Percentiles rank a stretch among this genome's conserved stretches.
Evolutionary conservation across 108 stramenopile genomes (phyloP).

Genomic region (Discostella pseudostelligera): DNA sequence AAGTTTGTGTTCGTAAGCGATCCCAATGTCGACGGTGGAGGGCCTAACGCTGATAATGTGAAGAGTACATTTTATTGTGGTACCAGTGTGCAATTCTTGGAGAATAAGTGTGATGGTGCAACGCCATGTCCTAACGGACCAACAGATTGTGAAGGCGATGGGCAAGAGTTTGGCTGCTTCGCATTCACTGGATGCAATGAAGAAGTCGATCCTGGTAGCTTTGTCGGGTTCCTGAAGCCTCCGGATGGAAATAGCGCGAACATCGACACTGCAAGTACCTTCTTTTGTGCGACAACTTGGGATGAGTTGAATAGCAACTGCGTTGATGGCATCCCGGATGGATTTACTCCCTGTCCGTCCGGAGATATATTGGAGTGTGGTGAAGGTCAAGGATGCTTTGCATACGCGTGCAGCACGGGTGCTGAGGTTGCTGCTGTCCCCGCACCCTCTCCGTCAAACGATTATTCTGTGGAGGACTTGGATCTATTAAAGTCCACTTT

Average conservation of each 20-base stretch:
- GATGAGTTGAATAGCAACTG: constrained; percentile 37
- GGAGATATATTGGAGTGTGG: constrained; percentile 41
- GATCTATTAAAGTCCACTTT: constrained; percentile 33
- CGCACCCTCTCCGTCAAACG: constrained; percentile 10
- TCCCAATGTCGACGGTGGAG: constrained; percentile 44
- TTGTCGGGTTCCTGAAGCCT: constrained; percentile 40
- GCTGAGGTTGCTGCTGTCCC: constrained; percentile 18
- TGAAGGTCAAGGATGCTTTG: constrained; percentile 41
- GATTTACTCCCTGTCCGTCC: constrained; percentile 39
- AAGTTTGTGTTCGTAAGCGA: constrained; percentile 33
- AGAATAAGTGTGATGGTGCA: constrained; percentile 46
- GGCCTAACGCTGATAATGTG: constrained; percentile 35
- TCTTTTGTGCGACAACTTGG: constrained; percentile 39
- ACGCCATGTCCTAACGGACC: constrained; percentile 49
- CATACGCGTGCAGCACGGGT: constrained; percentile 30
- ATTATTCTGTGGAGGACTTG: constrained; percentile 32
- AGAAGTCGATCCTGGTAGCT: constrained; percentile 40
- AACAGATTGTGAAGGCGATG: constrained; percentile 23
- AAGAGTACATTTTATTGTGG: constrained; percentile 47
- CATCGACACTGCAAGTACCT: constrained; percentile 1
- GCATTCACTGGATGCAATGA: constrained; percentile 46
- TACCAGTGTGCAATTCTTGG: constrained; percentile 45
- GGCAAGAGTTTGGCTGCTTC: constrained; percentile 35
- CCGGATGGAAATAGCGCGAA: constrained; percentile 8
- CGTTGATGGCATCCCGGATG: constrained; percentile 32